These are phyloP conservation scores for Oryza brachyantha DNA, from an alignment of 176 grass and related monocot genomes.

Conservation along the genomic window DNA sequence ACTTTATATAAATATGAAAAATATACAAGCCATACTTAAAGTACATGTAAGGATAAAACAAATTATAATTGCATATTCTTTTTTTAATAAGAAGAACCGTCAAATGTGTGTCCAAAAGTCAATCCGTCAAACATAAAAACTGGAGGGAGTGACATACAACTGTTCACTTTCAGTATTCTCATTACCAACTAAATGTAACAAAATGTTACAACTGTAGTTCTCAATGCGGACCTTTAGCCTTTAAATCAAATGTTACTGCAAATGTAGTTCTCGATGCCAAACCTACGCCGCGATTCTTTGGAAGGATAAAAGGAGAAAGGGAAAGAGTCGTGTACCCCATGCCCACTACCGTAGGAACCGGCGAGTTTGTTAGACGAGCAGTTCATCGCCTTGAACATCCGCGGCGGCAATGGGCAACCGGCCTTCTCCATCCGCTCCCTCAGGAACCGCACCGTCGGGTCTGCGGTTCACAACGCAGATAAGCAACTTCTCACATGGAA, in stretches of 20 bases:
- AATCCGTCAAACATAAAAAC: too few relatives aligned
- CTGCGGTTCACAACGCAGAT: conserved; percentile 35
- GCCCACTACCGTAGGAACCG: conserved; percentile 41
- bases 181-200: too few relatives aligned
- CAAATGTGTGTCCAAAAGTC: too few relatives aligned
- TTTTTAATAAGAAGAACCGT: too few relatives aligned
- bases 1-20: too few relatives aligned
- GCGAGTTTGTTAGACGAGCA: not conserved
- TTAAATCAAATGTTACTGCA: not conserved
- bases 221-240: too few relatives aligned
- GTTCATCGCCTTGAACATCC: conserved; percentile 40
- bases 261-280: not conserved
- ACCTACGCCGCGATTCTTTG: not conserved
- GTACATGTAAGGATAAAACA: too few relatives aligned
- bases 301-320: not conserved
- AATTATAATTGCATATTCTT: too few relatives aligned
- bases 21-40: too few relatives aligned
- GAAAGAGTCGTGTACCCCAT: conserved; percentile 48
- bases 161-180: not conserved
- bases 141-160: too few relatives aligned
- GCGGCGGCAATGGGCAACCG: conserved; percentile 58
- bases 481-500: not conserved
- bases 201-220: too few relatives aligned
- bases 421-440: conserved; percentile 65
- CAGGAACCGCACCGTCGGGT: conserved; percentile 85